phyloP scores from a whole-genome alignment of 2,329 filamentous ascomycete species.

The Colletotrichum sojae region DNA sequence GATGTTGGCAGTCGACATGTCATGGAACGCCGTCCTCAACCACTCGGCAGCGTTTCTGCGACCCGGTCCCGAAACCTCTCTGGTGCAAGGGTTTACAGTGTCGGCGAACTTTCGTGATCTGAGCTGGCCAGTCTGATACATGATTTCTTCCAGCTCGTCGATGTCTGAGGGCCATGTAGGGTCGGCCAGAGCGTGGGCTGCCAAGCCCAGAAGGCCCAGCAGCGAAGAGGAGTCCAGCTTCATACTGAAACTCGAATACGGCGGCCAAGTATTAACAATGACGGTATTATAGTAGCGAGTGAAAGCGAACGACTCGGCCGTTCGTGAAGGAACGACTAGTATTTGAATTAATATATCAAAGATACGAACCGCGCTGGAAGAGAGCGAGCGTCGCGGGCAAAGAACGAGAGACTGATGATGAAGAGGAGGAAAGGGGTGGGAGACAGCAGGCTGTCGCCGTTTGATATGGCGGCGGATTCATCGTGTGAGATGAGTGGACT shows the following conservation, averaged over 20 bases:
- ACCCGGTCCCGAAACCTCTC: conserved; percentile 66
- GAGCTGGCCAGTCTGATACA: conserved; percentile 71
- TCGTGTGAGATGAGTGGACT: background rate
- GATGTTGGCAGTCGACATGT: conserved; percentile 70
- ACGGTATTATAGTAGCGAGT: background rate
- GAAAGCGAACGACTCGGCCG: conserved; percentile 20
- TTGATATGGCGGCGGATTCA: conserved; percentile 22
- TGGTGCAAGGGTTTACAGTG: conserved; percentile 70
- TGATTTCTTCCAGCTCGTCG: conserved; percentile 75
- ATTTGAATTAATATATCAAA: background rate
- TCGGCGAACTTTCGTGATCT: conserved; percentile 68
- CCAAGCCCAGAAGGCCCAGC: conserved; percentile 55
- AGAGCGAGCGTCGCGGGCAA: conserved; percentile 8
- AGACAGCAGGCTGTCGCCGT: conserved; percentile 11
- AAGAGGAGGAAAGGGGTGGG: background rate
- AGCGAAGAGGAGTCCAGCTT: conserved; percentile 46
- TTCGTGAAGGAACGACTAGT: background rate
- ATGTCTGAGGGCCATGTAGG: conserved; percentile 73
- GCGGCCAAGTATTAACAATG: background rate
- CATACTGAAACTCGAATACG: conserved; percentile 45
- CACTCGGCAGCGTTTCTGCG: conserved; percentile 73
- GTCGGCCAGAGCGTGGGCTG: conserved; percentile 56
- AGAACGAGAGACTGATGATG: background rate
- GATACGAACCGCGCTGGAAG: background rate
- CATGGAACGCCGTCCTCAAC: conserved; percentile 73